phyloP scores from a whole-genome alignment of 192 early-diverging fungal species.

The Coemansia sp. region DNA sequence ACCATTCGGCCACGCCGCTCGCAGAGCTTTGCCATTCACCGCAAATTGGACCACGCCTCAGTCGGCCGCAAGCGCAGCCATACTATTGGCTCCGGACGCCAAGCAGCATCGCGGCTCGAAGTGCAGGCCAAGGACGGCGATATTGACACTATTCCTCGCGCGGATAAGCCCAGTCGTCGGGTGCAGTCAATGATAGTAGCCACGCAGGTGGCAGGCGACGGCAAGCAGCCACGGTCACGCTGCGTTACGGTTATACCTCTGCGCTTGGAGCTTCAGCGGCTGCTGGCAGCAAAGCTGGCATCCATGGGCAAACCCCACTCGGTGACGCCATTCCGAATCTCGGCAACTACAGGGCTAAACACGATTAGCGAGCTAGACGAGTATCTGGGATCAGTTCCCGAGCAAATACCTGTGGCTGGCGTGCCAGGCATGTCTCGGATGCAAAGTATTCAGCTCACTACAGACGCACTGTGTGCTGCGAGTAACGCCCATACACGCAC shows the following conservation, averaged over 20 bases:
- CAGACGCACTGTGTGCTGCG: not conserved
- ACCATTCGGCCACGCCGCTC: constrained; percentile 48
- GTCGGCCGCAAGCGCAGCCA: constrained; percentile 43
- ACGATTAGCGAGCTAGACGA: constrained; percentile 1
- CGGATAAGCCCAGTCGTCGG: constrained; percentile 28
- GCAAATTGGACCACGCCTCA: constrained; percentile 33
- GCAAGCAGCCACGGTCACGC: constrained; percentile 8
- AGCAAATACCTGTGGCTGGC: not conserved
- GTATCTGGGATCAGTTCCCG: not conserved
- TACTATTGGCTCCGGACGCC: constrained; percentile 44
- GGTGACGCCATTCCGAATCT: not conserved
- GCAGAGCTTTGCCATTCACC: constrained; percentile 42
- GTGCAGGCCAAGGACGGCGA: not conserved
- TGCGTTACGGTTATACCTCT: constrained; percentile 43
- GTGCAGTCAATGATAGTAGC: constrained; percentile 44
- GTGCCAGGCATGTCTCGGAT: not conserved
- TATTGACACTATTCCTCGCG: constrained; percentile 15
- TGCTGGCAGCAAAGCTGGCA: constrained; percentile 16
- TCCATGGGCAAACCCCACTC: not conserved
- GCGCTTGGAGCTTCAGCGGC: constrained; percentile 43
- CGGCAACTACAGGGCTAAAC: not conserved
- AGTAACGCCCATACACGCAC: not conserved
- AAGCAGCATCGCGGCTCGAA: constrained; percentile 13
- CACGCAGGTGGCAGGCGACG: not conserved
- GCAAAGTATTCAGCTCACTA: not conserved